Evolutionary conservation across 805 yeast genomes (phyloP).

Genomic region (Hanseniaspora nectarophila): DNA sequence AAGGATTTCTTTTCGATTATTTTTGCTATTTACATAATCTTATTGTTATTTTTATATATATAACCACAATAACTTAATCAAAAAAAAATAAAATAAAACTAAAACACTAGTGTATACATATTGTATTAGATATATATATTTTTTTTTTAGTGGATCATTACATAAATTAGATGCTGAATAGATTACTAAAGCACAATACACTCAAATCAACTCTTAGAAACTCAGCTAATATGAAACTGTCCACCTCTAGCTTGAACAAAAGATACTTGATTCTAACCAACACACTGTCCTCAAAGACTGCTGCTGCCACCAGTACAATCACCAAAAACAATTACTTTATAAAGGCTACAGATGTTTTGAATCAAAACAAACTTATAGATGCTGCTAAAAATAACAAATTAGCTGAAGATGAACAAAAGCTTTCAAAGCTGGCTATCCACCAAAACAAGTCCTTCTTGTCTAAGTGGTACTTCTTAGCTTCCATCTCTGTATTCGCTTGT

Average conservation of each 20-base stretch:
- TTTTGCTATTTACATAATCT: too few relatives aligned
- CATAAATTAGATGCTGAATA: background rate
- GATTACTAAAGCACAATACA: background rate
- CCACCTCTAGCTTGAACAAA: background rate
- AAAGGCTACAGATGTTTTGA: conserved; percentile 11
- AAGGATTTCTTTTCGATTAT: too few relatives aligned
- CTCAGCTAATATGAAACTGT: background rate
- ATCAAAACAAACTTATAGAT: background rate
- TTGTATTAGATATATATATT: too few relatives aligned
- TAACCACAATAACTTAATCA: too few relatives aligned
- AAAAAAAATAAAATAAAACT: too few relatives aligned
- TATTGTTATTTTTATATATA: too few relatives aligned
- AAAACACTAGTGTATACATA: too few relatives aligned
- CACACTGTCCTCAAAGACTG: background rate
- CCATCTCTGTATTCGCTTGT: conserved; percentile 12
- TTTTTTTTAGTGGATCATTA: too few relatives aligned
- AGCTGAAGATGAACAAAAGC: conserved; percentile 1
- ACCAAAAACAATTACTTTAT: background rate
- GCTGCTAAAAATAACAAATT: background rate
- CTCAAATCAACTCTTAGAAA: background rate
- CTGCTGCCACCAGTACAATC: background rate
- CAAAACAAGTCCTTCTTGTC: conserved; percentile 7
- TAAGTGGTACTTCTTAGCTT: conserved; percentile 13
- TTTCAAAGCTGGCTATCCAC: background rate
- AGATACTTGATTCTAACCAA: background rate